Percentiles rank a stretch among this genome's conserved stretches.
Evolutionary conservation across 1,284 basidiomycete species (phyloP).

Genomic region (Cutaneotrichosporon sp.): DNA sequence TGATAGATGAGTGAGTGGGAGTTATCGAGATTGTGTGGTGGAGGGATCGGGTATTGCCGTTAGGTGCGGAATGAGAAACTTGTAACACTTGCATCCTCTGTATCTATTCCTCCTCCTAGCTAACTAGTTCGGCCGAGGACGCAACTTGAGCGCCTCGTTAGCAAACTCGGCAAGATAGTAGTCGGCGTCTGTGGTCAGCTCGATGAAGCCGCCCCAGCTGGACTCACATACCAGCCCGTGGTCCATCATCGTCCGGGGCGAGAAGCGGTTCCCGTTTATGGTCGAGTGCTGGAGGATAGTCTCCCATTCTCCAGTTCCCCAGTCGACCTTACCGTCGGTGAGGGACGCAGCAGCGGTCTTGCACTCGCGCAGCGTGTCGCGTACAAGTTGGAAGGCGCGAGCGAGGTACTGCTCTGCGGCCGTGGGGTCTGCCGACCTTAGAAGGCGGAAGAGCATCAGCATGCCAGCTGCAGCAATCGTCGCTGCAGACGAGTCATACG

Average conservation of each 20-base stretch:
- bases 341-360: conserved; percentile 25
- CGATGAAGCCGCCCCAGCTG: background rate
- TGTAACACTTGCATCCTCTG: too few species aligned
- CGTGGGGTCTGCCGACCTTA: conserved; percentile 23
- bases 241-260: conserved; percentile 31
- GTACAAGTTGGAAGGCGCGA: conserved; percentile 31
- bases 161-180: conserved; percentile 44
- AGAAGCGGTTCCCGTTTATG: conserved; percentile 37
- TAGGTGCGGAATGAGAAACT: too few species aligned
- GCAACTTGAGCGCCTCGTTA: conserved; percentile 40
- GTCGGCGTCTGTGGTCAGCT: conserved; percentile 31
- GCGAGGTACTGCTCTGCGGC: conserved; percentile 38
- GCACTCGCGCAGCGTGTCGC: conserved; percentile 32
- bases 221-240: conserved; percentile 29
- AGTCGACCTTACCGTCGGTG: conserved; percentile 34
- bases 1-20: background rate
- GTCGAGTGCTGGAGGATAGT: conserved; percentile 45
- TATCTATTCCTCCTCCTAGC: background rate
- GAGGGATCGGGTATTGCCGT: too few species aligned
- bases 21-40: too few species aligned
- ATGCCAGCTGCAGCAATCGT: conserved; percentile 39
- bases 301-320: conserved; percentile 46
- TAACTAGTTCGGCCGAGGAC: background rate
- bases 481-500: conserved; percentile 43
- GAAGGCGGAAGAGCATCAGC: conserved; percentile 36